Percentiles rank a stretch among this genome's conserved stretches.
These are phyloP conservation scores for Basipetospora chlamydospora DNA, from an alignment of 2,329 filamentous ascomycete species.

Conservation along the genomic window DNA sequence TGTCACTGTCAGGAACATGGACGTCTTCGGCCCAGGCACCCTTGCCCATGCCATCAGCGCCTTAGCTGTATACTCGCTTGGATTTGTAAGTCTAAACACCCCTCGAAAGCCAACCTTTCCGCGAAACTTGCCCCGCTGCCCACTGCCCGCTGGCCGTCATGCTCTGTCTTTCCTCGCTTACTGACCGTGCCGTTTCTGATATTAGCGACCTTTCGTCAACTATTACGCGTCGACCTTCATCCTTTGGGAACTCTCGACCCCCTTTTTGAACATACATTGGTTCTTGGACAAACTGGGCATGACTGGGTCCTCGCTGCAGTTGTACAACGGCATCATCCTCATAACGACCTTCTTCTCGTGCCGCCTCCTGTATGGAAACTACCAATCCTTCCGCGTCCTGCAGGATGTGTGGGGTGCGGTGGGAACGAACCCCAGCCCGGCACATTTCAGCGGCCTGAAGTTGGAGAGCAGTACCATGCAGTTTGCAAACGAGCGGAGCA, in stretches of 20 bases:
- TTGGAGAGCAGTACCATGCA: slow-evolving; percentile 15
- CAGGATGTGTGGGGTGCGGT: slow-evolving; percentile 51
- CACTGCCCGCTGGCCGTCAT: too few species aligned
- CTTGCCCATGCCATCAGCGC: slow-evolving; percentile 65
- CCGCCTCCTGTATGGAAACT: slow-evolving; percentile 65
- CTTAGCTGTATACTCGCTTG: slow-evolving; percentile 58
- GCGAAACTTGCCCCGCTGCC: too few species aligned
- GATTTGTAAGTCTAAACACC: slow-evolving; percentile 64
- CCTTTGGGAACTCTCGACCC: slow-evolving; percentile 74
- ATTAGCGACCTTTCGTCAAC: slow-evolving; percentile 67
- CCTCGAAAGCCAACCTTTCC: too few species aligned
- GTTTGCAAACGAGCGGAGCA: slow-evolving; percentile 33
- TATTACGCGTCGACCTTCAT: slow-evolving; percentile 72
- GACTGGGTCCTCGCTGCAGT: slow-evolving; percentile 59
- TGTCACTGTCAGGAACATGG: slow-evolving; percentile 51
- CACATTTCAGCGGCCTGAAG: slow-evolving; percentile 12
- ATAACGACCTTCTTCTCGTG: slow-evolving; percentile 62
- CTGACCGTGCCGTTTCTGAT: slow-evolving; percentile 3
- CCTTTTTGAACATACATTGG: slow-evolving; percentile 83
- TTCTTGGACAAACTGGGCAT: slow-evolving; percentile 77
- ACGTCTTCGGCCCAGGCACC: slow-evolving; percentile 62
- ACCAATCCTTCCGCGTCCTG: slow-evolving; percentile 55
- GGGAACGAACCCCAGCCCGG: slow-evolving; percentile 20
- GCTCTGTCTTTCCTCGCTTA: slow-evolving; percentile 8
- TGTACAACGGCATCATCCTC: slow-evolving; percentile 63